phyloP scores from a whole-genome alignment of 2,329 filamentous ascomycete genomes.

The Aspergillus pseudoviridinutans region DNA sequence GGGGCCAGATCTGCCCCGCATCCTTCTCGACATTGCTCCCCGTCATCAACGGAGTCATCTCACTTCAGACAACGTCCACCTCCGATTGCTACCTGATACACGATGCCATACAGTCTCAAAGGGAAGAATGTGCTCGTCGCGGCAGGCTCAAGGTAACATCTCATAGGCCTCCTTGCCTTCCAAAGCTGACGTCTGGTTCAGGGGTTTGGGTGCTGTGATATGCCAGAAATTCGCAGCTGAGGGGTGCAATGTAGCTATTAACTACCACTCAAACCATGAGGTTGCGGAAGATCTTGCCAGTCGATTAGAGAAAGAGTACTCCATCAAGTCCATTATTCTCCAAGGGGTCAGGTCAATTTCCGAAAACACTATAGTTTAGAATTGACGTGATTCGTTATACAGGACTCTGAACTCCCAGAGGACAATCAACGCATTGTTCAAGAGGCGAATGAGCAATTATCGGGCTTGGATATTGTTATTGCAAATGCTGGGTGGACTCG shows the following conservation, averaged over 20 bases:
- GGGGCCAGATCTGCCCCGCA: too few species aligned
- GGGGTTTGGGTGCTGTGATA: constrained; percentile 63
- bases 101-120: neutral
- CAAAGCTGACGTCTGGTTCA: neutral
- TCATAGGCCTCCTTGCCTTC: neutral
- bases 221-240: constrained; percentile 58
- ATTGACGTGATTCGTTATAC: neutral
- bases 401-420: neutral
- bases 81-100: too few species aligned
- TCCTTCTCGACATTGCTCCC: too few species aligned
- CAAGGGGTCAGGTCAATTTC: neutral
- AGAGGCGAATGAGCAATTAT: neutral
- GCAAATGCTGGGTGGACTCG: neutral
- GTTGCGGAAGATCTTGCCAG: constrained; percentile 53
- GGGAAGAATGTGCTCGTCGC: neutral
- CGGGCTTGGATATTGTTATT: neutral
- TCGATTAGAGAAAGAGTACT: neutral
- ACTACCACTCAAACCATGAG: constrained; percentile 57
- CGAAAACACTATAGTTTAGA: too few species aligned
- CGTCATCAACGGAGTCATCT: too few species aligned
- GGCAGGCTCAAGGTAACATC: neutral
- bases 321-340: neutral
- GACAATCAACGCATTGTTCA: neutral
- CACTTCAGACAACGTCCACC: too few species aligned
- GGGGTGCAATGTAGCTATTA: constrained; percentile 62